Conservation (phyloP, 2,329 filamentous ascomycete genomes). For the Epichloe typhina region DNA sequence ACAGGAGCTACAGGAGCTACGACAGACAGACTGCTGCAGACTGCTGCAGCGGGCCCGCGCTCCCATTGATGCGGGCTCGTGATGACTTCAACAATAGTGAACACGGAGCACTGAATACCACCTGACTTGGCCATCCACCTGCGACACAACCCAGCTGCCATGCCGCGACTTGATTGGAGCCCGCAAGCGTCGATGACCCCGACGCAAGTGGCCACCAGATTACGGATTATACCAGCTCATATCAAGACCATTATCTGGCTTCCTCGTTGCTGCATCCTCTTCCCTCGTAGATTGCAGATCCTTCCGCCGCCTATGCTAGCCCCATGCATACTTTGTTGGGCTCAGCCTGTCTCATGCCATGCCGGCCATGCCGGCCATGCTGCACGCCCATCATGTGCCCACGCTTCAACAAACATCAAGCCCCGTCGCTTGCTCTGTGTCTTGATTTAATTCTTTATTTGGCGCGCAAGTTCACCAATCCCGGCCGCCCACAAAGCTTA, state of each 20-base stretch:
- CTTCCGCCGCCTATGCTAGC: not conserved
- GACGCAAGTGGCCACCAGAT: not conserved
- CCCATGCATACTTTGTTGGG: not conserved
- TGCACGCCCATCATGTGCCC: constrained; percentile 3
- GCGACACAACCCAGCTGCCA: not conserved
- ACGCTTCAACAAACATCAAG: constrained; percentile 1
- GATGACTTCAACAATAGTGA: not conserved
- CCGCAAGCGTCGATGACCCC: not conserved
- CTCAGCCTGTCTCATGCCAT: not conserved
- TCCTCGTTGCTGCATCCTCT: not conserved
- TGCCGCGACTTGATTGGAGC: not conserved
- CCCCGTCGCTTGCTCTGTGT: not conserved
- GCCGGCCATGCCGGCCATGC: not conserved
- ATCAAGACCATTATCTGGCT: not conserved
- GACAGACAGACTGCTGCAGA: too few relatives aligned
- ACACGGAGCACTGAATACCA: not conserved
- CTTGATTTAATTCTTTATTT: not conserved
- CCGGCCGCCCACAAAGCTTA: not conserved
- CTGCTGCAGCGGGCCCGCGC: too few relatives aligned
- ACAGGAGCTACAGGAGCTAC: too few relatives aligned
- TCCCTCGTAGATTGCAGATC: too few relatives aligned
- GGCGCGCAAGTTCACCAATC: not conserved
- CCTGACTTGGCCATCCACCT: not conserved
- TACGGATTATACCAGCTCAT: not conserved
- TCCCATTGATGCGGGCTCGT: not conserved